These are phyloP conservation scores for Rhododendron griersonianum DNA, from an alignment of 148 eudicot species.

Conservation along the genomic window DNA sequence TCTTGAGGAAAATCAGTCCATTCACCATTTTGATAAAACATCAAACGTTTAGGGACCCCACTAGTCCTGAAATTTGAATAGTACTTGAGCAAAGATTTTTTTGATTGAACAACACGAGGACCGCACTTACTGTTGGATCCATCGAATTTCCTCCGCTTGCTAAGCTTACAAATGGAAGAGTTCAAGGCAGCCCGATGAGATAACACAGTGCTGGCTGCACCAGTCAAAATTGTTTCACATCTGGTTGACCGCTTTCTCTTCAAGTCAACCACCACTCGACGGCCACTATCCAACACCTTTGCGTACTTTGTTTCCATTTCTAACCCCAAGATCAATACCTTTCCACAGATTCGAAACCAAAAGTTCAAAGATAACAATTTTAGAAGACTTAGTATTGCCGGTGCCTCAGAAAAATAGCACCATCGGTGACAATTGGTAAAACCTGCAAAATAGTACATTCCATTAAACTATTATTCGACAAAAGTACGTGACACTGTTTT, in stretches of 20 bases:
- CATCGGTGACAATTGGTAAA: conserved; percentile 18
- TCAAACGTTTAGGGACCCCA: conserved; percentile 65
- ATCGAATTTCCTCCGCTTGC: conserved; percentile 68
- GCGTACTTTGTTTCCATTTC: conserved; percentile 62
- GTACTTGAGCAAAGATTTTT: conserved; percentile 33
- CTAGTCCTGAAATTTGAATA: conserved; percentile 61
- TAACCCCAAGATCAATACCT: conserved; percentile 45
- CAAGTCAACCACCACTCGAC: conserved; percentile 38
- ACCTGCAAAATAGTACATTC: not conserved
- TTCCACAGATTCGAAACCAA: conserved; percentile 37
- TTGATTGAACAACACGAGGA: conserved; percentile 28
- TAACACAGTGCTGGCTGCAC: conserved; percentile 21
- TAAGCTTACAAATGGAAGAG: conserved; percentile 36
- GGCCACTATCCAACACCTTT: conserved; percentile 68
- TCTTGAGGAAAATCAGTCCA: conserved; percentile 71
- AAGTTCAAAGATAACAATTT: conserved; percentile 24
- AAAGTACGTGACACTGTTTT: not conserved
- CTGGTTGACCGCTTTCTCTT: conserved; percentile 52
- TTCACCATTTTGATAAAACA: conserved; percentile 61
- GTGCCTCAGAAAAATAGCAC: conserved; percentile 26
- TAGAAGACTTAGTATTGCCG: conserved; percentile 15
- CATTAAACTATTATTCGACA: not conserved
- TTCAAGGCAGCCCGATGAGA: conserved; percentile 32
- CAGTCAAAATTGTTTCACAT: conserved; percentile 21
- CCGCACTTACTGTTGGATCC: conserved; percentile 31